phyloP scores from a whole-genome alignment of 2,329 filamentous ascomycete species.

The Aureobasidium mangrovei region DNA sequence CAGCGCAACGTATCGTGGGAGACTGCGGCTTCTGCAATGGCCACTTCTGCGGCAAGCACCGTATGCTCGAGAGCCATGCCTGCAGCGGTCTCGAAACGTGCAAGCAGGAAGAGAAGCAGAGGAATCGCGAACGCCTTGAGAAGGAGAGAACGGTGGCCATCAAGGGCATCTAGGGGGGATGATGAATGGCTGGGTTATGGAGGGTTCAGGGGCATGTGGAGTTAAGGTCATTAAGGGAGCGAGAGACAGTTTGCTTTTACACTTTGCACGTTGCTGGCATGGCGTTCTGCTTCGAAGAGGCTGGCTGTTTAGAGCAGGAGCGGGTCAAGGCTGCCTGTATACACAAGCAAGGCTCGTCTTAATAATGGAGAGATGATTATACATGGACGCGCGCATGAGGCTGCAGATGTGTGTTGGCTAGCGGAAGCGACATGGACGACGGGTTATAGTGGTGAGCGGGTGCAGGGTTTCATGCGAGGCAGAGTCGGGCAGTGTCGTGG shows the following conservation, averaged over 20 bases:
- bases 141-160: slow-evolving; percentile 89
- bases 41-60: slow-evolving; percentile 90
- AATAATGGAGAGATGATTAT: not conserved
- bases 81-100: slow-evolving; percentile 91
- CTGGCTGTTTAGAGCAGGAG: not conserved
- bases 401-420: too few species aligned
- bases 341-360: not conserved
- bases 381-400: not conserved
- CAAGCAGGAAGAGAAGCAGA: slow-evolving; percentile 93
- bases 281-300: not conserved
- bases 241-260: not conserved
- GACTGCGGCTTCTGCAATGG: slow-evolving; percentile 93
- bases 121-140: slow-evolving; percentile 87
- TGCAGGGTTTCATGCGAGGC: too few species aligned
- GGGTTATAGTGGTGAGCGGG: too few species aligned
- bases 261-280: not conserved
- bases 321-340: not conserved
- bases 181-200: not conserved
- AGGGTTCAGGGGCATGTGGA: not conserved
- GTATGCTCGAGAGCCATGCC: slow-evolving; percentile 87
- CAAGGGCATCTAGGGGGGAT: slow-evolving; percentile 59
- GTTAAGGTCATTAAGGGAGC: not conserved
- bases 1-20: slow-evolving; percentile 85
- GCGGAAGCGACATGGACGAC: too few species aligned
- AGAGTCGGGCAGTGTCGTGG: too few species aligned